phyloP scores from a whole-genome alignment of 2,329 filamentous ascomycete genomes.

The Sclerotinia sclerotiorum region DNA sequence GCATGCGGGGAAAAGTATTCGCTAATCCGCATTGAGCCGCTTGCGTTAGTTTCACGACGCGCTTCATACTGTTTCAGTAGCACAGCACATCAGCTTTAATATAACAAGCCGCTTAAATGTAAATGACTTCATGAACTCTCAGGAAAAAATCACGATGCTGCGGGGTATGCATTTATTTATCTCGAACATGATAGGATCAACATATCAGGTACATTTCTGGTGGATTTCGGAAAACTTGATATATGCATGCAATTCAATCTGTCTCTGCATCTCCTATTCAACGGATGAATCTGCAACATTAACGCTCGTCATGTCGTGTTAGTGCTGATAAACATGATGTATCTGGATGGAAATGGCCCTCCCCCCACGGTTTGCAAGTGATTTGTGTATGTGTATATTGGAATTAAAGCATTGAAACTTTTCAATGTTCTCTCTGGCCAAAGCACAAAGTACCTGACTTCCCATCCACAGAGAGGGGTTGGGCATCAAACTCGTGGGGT shows the following conservation, averaged over 20 bases:
- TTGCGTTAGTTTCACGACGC: background rate
- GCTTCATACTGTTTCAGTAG: background rate
- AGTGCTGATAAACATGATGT: background rate
- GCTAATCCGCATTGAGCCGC: background rate
- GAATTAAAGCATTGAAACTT: background rate
- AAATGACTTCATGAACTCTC: background rate
- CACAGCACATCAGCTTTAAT: background rate
- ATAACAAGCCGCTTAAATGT: background rate
- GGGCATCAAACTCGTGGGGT: background rate
- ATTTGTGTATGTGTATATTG: background rate
- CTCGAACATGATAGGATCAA: background rate
- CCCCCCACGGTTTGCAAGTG: no score
- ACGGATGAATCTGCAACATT: background rate
- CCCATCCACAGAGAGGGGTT: no score
- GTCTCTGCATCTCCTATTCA: background rate
- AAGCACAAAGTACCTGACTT: background rate
- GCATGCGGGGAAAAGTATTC: background rate
- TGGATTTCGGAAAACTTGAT: background rate
- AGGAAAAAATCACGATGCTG: background rate
- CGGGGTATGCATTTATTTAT: background rate
- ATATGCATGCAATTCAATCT: background rate
- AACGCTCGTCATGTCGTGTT: background rate
- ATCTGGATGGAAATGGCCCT: background rate
- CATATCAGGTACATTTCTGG: background rate
- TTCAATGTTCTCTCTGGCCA: background rate